A percentile compares a stretch with the other conserved stretches of the same genome.
phyloP scores from a whole-genome alignment of 495 filamentous ascomycete genomes.

The Trichoderma asperelloides region DNA sequence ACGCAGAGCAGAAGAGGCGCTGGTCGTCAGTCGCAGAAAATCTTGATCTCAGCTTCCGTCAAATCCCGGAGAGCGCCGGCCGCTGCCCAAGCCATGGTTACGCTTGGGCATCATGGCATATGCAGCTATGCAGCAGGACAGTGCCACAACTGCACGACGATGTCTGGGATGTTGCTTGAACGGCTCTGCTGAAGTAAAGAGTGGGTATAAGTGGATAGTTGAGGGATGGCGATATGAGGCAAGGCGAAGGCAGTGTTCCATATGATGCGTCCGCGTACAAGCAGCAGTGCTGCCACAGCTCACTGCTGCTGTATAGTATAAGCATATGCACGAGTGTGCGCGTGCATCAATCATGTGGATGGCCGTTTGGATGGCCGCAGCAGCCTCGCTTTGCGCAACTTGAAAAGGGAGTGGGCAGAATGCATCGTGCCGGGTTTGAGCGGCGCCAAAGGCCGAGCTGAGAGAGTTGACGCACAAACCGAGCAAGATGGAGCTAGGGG shows the following conservation, averaged over 20 bases:
- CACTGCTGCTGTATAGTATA: neutral
- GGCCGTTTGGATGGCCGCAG: neutral
- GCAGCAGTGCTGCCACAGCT: neutral
- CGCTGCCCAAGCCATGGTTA: conserved; percentile 5
- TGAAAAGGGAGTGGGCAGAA: neutral
- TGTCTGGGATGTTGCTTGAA: neutral
- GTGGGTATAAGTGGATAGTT: too few relatives aligned
- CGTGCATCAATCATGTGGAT: neutral
- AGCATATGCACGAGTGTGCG: neutral
- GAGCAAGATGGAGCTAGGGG: too few relatives aligned
- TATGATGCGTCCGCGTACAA: neutral
- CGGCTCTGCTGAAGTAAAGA: too few relatives aligned
- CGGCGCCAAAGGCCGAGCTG: neutral
- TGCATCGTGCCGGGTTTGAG: neutral
- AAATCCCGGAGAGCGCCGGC: neutral
- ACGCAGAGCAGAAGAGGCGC: neutral
- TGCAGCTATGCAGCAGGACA: neutral
- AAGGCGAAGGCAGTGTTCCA: too few relatives aligned
- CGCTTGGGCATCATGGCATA: conserved; percentile 8
- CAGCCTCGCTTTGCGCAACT: neutral
- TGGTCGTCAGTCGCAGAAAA: neutral
- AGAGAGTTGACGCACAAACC: too few relatives aligned
- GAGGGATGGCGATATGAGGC: too few relatives aligned
- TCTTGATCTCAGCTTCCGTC: conserved; percentile 2
- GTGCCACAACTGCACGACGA: neutral